A percentile compares a stretch with the other conserved stretches of the same genome.
These are phyloP conservation scores for Mortierella sp. DNA, from an alignment of 371 early-diverging fungal species.

Conservation along the genomic window DNA sequence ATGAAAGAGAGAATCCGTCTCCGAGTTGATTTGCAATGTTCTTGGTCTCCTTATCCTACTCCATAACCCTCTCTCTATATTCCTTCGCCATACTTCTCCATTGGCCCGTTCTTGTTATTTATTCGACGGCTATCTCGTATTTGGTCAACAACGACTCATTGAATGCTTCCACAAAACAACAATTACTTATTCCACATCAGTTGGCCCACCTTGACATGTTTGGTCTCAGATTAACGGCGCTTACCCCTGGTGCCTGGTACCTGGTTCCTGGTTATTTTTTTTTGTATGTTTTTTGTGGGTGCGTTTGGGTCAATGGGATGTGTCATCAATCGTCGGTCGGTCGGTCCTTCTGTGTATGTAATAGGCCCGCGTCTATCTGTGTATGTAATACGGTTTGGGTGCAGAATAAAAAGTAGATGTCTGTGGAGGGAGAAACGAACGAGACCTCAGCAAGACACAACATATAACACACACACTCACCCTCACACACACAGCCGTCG, in stretches of 20 bases:
- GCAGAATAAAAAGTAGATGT: too few species aligned
- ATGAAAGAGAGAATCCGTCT: neutral
- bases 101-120: neutral
- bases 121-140: neutral
- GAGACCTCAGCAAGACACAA: too few species aligned
- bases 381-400: too few species aligned
- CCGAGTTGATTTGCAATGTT: neutral
- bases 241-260: slow-evolving; percentile 1
- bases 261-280: neutral
- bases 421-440: too few species aligned
- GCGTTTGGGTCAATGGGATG: neutral
- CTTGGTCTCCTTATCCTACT: neutral
- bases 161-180: neutral
- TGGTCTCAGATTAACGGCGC: slow-evolving; percentile 1
- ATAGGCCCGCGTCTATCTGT: too few species aligned
- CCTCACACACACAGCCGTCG: too few species aligned
- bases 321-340: neutral
- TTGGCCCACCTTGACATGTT: neutral
- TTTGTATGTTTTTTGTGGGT: neutral
- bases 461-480: too few species aligned
- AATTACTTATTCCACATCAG: neutral
- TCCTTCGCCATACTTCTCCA: neutral
- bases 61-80: neutral
- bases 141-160: too few species aligned
- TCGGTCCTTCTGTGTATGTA: neutral